These are phyloP conservation scores for Microbotryum lychnidis-dioicae DNA, from an alignment of 1,284 basidiomycete genomes.

Conservation along the genomic window DNA sequence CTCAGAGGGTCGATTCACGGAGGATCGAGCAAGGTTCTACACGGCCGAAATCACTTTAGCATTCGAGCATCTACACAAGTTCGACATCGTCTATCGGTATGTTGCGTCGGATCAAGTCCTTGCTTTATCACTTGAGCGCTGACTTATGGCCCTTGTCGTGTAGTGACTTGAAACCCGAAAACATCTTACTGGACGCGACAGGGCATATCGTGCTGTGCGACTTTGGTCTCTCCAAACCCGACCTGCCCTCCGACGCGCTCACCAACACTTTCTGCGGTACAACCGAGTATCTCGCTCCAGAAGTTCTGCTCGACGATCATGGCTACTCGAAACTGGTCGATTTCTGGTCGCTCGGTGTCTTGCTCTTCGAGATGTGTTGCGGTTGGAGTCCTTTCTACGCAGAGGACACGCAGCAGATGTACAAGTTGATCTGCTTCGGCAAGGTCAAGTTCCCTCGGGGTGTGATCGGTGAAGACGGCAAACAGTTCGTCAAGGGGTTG, in stretches of 20 bases:
- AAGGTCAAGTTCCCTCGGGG: slow-evolving; percentile 96
- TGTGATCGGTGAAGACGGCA: slow-evolving; percentile 95
- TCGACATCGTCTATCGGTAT: slow-evolving; percentile 88
- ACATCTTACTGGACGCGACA: slow-evolving; percentile 91
- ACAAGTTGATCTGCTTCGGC: slow-evolving; percentile 93
- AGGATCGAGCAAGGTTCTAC: slow-evolving; percentile 90
- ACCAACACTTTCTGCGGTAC: slow-evolving; percentile 58
- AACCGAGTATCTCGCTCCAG: slow-evolving; percentile 80
- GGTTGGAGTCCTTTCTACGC: slow-evolving; percentile 99
- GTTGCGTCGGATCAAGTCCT: slow-evolving; percentile 35
- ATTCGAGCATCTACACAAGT: slow-evolving; percentile 92
- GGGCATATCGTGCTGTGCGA: slow-evolving; percentile 95
- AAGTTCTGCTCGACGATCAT: slow-evolving; percentile 96
- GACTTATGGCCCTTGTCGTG: background rate
- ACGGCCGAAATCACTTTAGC: slow-evolving; percentile 90
- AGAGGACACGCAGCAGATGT: slow-evolving; percentile 99
- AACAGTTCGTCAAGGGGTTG: slow-evolving; percentile 97
- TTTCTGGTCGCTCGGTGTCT: slow-evolving; percentile 65
- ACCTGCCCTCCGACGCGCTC: slow-evolving; percentile 83
- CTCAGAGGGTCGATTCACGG: slow-evolving; percentile 74
- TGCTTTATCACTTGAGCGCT: background rate
- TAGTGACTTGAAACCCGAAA: slow-evolving; percentile 92
- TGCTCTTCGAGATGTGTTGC: slow-evolving; percentile 75
- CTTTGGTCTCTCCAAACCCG: slow-evolving; percentile 94
- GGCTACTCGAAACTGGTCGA: slow-evolving; percentile 98